Base-by-base conservation (phyloP, 331 rosid genomes). In the Spiraea crenata region DNA sequence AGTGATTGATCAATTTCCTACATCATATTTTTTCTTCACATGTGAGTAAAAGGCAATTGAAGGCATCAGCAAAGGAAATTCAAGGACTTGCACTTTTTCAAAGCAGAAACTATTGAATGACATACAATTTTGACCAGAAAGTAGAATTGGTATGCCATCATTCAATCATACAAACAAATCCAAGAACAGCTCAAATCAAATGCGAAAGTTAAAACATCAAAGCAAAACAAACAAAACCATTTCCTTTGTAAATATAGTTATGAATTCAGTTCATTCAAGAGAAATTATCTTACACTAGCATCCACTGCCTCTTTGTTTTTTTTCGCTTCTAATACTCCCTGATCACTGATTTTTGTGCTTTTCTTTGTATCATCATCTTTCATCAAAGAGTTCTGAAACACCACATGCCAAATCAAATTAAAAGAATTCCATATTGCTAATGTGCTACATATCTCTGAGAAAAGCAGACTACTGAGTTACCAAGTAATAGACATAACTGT, bases 341-440 rank as follows among this genome's bases (percentile, higher is more conserved):
- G 12, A 11, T 31, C 34, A 39, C 15, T 6, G 48, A 50, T 69
- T 42, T 61, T 72, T 59, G 38, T 62, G 38, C 51, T 71, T 55
- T 74, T 51, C 16, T 39, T 37, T 51, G 48, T 55, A 63, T 41
- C 69, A 59, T 73, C 57, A 57, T 68, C 71, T 37, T 82, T 77
- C 59, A 65, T 77, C 59, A 65, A 40, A 55, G 19, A 55, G 65
- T 44, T 48, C 80, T 70, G 62, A 68, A 54, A 38, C 19, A 17
- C 17, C 41, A 39, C 48, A 76, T 40, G 68, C 12, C 63, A 63
- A 8, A 73, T 52, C 70, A 62, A 78, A 14, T 60, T 52, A 19
- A 17, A 59, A 66, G 48, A 12, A 5, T 54, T 17, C 19, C 2
- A 54, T 17, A 41, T 9, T 25, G 31, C 31, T 25, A 25, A 40